phyloP scores from a whole-genome alignment of 2,329 filamentous ascomycete genomes.

The Clarireedia paspali region DNA sequence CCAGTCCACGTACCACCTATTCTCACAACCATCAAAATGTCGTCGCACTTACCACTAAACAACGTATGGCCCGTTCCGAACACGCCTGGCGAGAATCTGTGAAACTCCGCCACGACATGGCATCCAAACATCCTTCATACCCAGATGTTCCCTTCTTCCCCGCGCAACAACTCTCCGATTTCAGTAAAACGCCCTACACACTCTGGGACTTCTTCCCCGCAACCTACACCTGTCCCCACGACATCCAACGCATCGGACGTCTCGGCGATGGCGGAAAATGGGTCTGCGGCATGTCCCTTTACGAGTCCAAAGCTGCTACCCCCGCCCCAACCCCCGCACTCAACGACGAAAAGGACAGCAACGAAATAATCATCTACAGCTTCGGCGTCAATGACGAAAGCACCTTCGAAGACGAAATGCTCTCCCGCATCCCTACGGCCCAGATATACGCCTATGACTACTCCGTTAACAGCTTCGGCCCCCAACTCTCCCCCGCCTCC shows the following conservation, averaged over 20 bases:
- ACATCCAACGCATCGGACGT: constrained; percentile 33
- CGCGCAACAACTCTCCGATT: constrained; percentile 16
- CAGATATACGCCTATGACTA: constrained; percentile 35
- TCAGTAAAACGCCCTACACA: constrained; percentile 27
- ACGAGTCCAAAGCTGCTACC: constrained; percentile 21
- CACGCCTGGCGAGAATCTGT: constrained; percentile 19
- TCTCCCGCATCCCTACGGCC: constrained; percentile 31
- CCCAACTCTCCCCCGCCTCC: constrained; percentile 12
- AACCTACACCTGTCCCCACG: constrained; percentile 34
- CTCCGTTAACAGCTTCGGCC: constrained; percentile 30
- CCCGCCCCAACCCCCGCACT: neutral
- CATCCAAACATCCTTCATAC: constrained; percentile 14
- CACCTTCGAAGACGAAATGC: constrained; percentile 33
- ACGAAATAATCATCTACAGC: constrained; percentile 30
- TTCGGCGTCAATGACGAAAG: constrained; percentile 34
- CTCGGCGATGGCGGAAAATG: constrained; percentile 37
- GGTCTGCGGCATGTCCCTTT: constrained; percentile 35
- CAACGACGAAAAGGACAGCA: constrained; percentile 12
- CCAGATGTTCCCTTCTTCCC: constrained; percentile 23
- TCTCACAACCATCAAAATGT: neutral
- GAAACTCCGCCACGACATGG: constrained; percentile 20
- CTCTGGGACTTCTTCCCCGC: constrained; percentile 36
- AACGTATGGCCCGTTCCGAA: constrained; percentile 23
- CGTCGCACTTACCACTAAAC: constrained; percentile 13
- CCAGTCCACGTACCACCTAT: neutral